A percentile compares a stretch with the other conserved stretches of the same genome.
phyloP scores from a whole-genome alignment of 768 basidiomycete species.

The Lyophyllum shimeji region DNA sequence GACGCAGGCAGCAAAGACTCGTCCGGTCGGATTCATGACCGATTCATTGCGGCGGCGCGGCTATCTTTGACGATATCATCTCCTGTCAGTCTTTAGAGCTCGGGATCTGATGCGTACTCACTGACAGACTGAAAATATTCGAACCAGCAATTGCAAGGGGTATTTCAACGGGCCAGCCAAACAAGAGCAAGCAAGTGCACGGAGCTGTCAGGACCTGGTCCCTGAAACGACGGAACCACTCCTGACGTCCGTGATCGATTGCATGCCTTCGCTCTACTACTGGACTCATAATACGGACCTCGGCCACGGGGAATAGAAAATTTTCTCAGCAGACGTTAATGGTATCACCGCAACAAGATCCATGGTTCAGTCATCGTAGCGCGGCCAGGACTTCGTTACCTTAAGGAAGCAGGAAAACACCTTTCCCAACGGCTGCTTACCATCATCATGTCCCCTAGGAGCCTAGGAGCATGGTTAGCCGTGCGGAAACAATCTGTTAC shows the following conservation, averaged over 20 bases:
- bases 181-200: neutral
- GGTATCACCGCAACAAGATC: neutral
- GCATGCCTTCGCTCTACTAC: constrained; percentile 5
- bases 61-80: neutral
- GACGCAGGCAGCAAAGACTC: neutral
- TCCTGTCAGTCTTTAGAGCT: neutral
- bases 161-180: neutral
- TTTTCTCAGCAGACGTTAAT: no score
- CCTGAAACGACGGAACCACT: neutral
- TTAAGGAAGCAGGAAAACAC: constrained; percentile 3
- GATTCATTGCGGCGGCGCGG: neutral
- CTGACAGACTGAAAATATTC: neutral
- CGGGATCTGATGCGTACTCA: neutral
- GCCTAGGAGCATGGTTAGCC: neutral
- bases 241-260: neutral
- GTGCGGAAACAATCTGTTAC: neutral
- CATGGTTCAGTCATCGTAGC: no score
- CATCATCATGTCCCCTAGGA: neutral
- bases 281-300: constrained; percentile 1
- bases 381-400: neutral
- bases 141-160: no score
- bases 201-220: neutral
- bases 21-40: neutral
- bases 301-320: constrained; percentile 3
- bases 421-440: neutral